Evolutionary conservation across 2,329 filamentous ascomycete genomes (phyloP).

Genomic region (Clonostachys sp.): DNA sequence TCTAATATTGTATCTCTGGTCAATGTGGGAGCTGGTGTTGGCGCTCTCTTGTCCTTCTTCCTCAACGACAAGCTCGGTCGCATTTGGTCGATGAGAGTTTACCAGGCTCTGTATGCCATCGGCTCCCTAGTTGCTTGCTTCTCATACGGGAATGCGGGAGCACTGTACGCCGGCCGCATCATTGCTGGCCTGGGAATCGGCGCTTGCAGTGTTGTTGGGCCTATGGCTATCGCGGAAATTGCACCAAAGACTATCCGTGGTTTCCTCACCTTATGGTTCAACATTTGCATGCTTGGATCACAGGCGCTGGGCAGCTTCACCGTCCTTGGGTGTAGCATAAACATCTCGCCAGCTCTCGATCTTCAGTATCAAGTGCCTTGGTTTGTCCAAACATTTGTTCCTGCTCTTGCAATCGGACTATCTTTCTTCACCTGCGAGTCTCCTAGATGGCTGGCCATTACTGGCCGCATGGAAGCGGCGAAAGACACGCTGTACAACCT

Average conservation of each 20-base stretch:
- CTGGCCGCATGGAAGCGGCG: background rate
- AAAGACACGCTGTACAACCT: background rate
- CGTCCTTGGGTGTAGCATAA: conserved; percentile 18
- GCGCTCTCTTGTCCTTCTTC: conserved; percentile 26
- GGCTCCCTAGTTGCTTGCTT: background rate
- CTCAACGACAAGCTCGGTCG: conserved; percentile 29
- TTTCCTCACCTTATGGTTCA: background rate
- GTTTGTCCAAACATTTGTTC: no score
- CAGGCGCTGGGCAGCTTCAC: conserved; percentile 25
- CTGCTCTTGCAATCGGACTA: no score
- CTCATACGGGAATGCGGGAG: background rate
- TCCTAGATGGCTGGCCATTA: background rate
- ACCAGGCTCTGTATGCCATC: conserved; percentile 11
- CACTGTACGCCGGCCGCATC: background rate
- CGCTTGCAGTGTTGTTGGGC: background rate
- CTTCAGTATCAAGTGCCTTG: conserved; percentile 3
- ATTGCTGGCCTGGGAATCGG: conserved; percentile 1
- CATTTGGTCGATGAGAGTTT: conserved; percentile 30
- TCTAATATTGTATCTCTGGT: conserved; percentile 27
- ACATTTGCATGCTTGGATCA: conserved; percentile 7
- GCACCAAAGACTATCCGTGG: background rate
- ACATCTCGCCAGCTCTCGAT: conserved; percentile 4
- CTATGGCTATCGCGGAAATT: conserved; percentile 1
- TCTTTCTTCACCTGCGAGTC: background rate
- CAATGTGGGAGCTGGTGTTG: conserved; percentile 13